Evolutionary conservation across 1,284 basidiomycete species (phyloP), one percentile per base, ranked within the genome.

Genomic region (Austroboletus rostrupii): DNA sequence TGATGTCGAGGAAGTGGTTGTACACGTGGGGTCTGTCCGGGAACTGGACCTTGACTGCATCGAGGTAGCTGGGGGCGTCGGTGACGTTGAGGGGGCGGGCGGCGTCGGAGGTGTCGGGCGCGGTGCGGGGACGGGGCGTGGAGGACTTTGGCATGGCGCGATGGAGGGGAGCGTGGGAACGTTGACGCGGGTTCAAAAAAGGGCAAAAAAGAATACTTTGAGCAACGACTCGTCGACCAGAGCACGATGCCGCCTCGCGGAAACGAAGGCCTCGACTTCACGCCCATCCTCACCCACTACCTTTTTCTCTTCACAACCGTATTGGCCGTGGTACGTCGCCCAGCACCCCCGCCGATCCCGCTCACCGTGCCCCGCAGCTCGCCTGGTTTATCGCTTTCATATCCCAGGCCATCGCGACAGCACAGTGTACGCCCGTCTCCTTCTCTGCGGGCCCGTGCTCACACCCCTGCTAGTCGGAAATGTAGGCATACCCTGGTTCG

Each of bases 1-100:
- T 98, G 65, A 98, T 97, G 70, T 98, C 96, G 68, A 98, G 73
- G 68, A 98, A 98, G 59, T 89, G 85, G 70, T 98, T 97, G 77
- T 98, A 97, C 28, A 97, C 94, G 65, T 97, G 92, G 21, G 95
- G 94, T 68, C 87, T 86, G 66, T 93, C 88, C 54, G 85, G 78
- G 69, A 97, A 97, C 76, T 95, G 90, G 50, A 84, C 77, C 77
- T 97, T 98, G 73, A 98, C 95, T 53, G 93, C 91, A 71, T 98
- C 95, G 61, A 98, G 81, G 63, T 99, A 99, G 65, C 87, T 90
- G 65, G 98, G 80, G n/a, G 95, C 95, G 74, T 97, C 95, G 52
- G 91, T 90, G 63, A 90, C 87, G 63, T 88, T 88, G 61, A 88
- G 72, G 23, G 82, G 81, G 21, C 86, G 66, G 29, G 61, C 65